phyloP scores from a whole-genome alignment of 1,284 basidiomycete species.

The Violaceomyces palustris region DNA sequence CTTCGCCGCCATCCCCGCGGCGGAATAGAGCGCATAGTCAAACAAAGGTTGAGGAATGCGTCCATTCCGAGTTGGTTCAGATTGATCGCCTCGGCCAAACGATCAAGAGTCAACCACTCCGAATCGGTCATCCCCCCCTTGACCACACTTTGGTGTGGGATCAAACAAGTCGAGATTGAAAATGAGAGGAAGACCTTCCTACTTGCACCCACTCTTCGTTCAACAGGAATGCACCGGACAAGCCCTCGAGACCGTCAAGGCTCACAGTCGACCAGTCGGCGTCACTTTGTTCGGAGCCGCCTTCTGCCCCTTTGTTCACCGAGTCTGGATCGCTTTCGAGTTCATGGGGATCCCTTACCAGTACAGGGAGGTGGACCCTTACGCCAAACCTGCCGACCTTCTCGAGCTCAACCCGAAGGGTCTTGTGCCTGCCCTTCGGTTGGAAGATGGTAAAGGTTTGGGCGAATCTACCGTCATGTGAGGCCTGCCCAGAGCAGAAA shows the following conservation, averaged over 20 bases:
- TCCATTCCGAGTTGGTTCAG: too few species aligned
- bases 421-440: slow-evolving; percentile 66
- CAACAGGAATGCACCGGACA: slow-evolving; percentile 61
- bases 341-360: slow-evolving; percentile 22
- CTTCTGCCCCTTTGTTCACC: slow-evolving; percentile 68
- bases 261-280: slow-evolving; percentile 55
- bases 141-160: too few species aligned
- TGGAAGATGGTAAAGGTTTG: slow-evolving; percentile 51
- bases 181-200: too few species aligned
- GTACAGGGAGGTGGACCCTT: slow-evolving; percentile 69
- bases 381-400: slow-evolving; percentile 72
- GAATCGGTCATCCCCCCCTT: too few species aligned
- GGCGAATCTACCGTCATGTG: slow-evolving; percentile 40
- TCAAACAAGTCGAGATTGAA: too few species aligned
- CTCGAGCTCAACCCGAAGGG: slow-evolving; percentile 73
- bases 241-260: slow-evolving; percentile 59
- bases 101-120: too few species aligned
- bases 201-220: too few species aligned
- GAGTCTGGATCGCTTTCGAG: slow-evolving; percentile 69
- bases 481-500: too few species aligned
- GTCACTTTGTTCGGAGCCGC: slow-evolving; percentile 64
- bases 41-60: too few species aligned
- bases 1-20: too few species aligned
- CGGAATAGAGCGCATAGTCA: too few species aligned
- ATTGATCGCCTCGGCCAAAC: too few species aligned